Percentiles rank a stretch among this genome's conserved stretches.
Conservation (phyloP, 2,329 filamentous ascomycete genomes). For the Aspergillus neoniger region DNA sequence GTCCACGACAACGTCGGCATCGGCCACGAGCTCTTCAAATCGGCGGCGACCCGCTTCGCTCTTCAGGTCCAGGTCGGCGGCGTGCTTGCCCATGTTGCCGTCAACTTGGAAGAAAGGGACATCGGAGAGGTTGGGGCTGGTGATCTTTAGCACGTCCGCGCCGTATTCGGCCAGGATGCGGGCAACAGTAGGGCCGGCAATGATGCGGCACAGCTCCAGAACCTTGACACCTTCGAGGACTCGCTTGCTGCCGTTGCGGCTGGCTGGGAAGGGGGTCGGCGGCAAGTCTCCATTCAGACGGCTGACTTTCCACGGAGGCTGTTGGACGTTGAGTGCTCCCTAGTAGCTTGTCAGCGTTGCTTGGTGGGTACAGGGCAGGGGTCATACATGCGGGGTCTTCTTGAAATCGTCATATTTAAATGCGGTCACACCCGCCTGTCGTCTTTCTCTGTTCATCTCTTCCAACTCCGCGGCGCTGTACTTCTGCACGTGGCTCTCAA, state of each 20-base stretch:
- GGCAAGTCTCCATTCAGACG: conserved; percentile 30
- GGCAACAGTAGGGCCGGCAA: conserved; percentile 70
- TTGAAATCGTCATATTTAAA: conserved; percentile 63
- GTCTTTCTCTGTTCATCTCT: conserved; percentile 55
- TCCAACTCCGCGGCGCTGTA: conserved; percentile 61
- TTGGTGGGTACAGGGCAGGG: not conserved
- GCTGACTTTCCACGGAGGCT: conserved; percentile 40
- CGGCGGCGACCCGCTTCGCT: conserved; percentile 52
- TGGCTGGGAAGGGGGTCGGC: conserved; percentile 32
- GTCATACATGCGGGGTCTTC: conserved; percentile 55
- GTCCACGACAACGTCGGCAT: conserved; percentile 67
- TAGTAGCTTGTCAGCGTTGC: conserved; percentile 10
- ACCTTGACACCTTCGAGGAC: conserved; percentile 64
- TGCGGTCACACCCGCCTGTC: conserved; percentile 63
- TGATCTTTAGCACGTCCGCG: conserved; percentile 71
- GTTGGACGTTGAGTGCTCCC: conserved; percentile 38
- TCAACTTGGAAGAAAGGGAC: conserved; percentile 73
- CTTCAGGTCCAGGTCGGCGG: conserved; percentile 65
- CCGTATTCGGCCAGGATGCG: conserved; percentile 71
- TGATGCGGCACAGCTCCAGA: conserved; percentile 72
- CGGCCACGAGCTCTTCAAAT: conserved; percentile 62
- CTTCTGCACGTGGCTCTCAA: conserved; percentile 60
- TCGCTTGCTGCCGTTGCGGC: conserved; percentile 34
- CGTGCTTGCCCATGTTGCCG: conserved; percentile 71
- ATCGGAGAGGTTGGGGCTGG: conserved; percentile 66